These are phyloP conservation scores for Nannizziopsis arthrosporioides DNA, from an alignment of 2,329 filamentous ascomycete genomes.

Conservation along the genomic window DNA sequence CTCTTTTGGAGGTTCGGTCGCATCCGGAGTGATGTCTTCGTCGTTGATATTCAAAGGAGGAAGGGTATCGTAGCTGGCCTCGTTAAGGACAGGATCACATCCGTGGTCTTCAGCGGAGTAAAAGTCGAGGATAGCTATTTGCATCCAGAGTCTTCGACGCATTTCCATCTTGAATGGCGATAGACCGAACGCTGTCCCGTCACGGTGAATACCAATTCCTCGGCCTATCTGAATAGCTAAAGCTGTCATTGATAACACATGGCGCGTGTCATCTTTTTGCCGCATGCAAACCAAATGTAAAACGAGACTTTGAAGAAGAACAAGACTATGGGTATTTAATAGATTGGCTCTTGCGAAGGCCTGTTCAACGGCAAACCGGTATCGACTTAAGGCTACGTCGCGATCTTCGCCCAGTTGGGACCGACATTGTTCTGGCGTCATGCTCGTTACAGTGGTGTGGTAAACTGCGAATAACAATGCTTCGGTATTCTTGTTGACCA, in stretches of 20 bases:
- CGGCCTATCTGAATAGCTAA: slow-evolving; percentile 34
- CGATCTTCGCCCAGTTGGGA: slow-evolving; percentile 43
- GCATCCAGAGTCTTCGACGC: slow-evolving; percentile 43
- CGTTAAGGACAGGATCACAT: slow-evolving; percentile 34
- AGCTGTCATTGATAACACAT: slow-evolving; percentile 35
- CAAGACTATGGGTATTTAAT: slow-evolving; percentile 49
- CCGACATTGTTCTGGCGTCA: slow-evolving; percentile 32
- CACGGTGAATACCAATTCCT: slow-evolving; percentile 41
- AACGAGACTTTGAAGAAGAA: slow-evolving; percentile 51
- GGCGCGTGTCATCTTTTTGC: slow-evolving; percentile 31
- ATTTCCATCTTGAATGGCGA: slow-evolving; percentile 42
- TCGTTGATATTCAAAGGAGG: slow-evolving; percentile 44
- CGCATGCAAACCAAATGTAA: slow-evolving; percentile 47
- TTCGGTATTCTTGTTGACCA: slow-evolving; percentile 43
- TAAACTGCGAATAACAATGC: slow-evolving; percentile 52
- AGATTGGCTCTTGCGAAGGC: slow-evolving; percentile 52
- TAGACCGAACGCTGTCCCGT: slow-evolving; percentile 39
- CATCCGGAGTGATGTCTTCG: slow-evolving; percentile 39
- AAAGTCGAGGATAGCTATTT: slow-evolving; percentile 38
- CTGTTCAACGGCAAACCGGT: slow-evolving; percentile 53
- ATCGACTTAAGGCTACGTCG: slow-evolving; percentile 39
- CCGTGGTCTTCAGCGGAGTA: slow-evolving; percentile 42
- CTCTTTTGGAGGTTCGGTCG: slow-evolving; percentile 38
- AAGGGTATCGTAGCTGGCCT: slow-evolving; percentile 37
- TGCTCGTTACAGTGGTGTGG: slow-evolving; percentile 41